Base-by-base conservation (phyloP, 352 stramenopile species). In the Elongisporangium senticosum region DNA sequence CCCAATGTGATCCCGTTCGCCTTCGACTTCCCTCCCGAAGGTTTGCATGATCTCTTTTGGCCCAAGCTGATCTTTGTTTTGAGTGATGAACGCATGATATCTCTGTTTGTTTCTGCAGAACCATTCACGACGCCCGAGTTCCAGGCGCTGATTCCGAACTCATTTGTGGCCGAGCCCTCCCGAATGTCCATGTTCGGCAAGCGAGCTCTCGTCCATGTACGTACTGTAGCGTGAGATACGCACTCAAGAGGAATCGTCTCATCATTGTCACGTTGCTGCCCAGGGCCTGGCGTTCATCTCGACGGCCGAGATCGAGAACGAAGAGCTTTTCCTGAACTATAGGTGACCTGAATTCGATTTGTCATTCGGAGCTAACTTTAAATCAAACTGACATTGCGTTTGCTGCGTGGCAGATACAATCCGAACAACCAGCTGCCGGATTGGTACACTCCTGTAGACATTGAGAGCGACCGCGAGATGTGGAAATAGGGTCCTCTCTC, bases 271-370 rank as follows among this genome's bases (percentile, higher is more conserved):
- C 20, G 23, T 57, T 23, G 22, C 15, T 53, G 28, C 26, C 11
- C 15, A 95, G 86, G 72, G 83, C 15, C 60, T 95, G 20, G 78
- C 74, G 13, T 90, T 93, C 59, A 86, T 95, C 26, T 68, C 86
- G 13, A 87, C 77, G 6, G 69, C 77, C 0, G 79, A 95, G n/a
- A 92, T 95, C 53, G 68, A 84, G 56, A 75, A 95, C 50, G 78
- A 92, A 64, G 86, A 95, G 57, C 68, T 95, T 0, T 91, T 95
- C 51, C 72, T 95, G 37, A 95, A 95, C 65, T 95, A 95, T 62
- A 65, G 82, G 71, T n/a, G n/a, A n/a, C n/a, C n/a, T n/a, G n/a
- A n/a, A n/a, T n/a, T n/a, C n/a, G n/a, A n/a, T n/a, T n/a, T n/a
- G n/a, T n/a, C n/a, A n/a, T n/a, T n/a, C n/a, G n/a, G n/a, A n/a